Evolutionary conservation across 306 rosid genomes (phyloP).

Genomic region (Malus fusca): DNA sequence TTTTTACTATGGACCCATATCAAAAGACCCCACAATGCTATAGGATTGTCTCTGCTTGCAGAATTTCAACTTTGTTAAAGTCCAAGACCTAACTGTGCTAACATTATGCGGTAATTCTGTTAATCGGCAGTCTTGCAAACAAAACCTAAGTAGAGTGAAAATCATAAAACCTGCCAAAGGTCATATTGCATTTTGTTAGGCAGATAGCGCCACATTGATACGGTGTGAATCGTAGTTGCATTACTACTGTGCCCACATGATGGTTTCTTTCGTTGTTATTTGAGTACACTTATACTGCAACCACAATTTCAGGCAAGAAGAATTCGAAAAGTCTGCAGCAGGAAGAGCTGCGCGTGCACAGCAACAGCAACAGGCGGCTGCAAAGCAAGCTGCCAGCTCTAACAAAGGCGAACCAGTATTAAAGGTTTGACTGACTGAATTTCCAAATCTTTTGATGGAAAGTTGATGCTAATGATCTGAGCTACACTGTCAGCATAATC

Average conservation of each 20-base stretch:
- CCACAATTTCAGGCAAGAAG: conserved; percentile 61
- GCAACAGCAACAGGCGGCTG: conserved; percentile 47
- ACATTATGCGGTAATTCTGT: background rate
- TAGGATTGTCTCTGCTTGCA: background rate
- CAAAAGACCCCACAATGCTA: too few species aligned
- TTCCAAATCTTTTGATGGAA: conserved; percentile 11
- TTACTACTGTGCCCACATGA: background rate
- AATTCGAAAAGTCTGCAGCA: conserved; percentile 73
- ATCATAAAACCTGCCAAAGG: background rate
- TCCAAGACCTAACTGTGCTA: background rate
- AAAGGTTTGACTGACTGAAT: conserved; percentile 36
- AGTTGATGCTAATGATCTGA: background rate
- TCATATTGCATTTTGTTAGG: too few species aligned
- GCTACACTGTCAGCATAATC: background rate
- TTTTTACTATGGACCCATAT: too few species aligned
- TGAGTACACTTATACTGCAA: conserved; percentile 9
- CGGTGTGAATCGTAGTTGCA: background rate
- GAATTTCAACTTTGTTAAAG: background rate
- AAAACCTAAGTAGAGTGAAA: background rate
- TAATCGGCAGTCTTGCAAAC: too few species aligned
- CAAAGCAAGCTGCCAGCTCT: conserved; percentile 57
- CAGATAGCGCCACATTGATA: background rate
- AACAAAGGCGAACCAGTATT: conserved; percentile 61
- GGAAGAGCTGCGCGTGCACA: conserved; percentile 87
- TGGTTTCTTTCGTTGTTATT: background rate